Conservation (phyloP, 352 stramenopile species). For the Globisporangium parvum region DNA sequence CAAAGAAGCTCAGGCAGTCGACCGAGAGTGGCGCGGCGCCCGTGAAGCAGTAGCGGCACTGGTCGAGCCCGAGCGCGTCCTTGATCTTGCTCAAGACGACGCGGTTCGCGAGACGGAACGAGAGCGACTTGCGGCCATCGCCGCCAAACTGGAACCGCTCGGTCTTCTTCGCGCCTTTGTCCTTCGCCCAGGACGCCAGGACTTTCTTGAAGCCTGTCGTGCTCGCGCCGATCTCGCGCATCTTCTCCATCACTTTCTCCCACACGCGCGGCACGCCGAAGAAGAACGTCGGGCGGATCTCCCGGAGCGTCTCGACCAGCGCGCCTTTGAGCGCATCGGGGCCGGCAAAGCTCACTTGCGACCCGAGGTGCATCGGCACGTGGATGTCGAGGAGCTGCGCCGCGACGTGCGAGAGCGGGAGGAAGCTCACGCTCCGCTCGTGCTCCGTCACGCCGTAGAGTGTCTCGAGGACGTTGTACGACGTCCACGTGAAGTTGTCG, state of each 20-base stretch:
- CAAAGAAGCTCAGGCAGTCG: conserved; percentile 83
- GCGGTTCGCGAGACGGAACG: conserved; percentile 78
- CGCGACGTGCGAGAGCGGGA: conserved; percentile 80
- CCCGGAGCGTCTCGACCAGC: conserved; percentile 56
- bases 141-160: conserved; percentile 64
- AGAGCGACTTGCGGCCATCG: conserved; percentile 40
- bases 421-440: conserved; percentile 69
- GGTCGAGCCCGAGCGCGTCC: conserved; percentile 69
- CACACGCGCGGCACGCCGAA: conserved; percentile 83
- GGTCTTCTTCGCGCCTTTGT: conserved; percentile 45
- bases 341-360: conserved; percentile 66
- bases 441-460: conserved; percentile 39
- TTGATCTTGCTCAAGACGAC: conserved; percentile 83
- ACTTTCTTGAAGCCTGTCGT: conserved; percentile 83
- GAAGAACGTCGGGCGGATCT: conserved; percentile 68
- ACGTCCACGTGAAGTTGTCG: conserved; percentile 72
- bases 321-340: conserved; percentile 67
- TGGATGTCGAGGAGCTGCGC: conserved; percentile 80
- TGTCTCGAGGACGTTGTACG: conserved; percentile 42
- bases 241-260: conserved; percentile 85
- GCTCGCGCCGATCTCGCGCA: conserved; percentile 44
- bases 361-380: conserved; percentile 51
- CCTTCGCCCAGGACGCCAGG: conserved; percentile 81
- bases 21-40: conserved; percentile 63
- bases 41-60: conserved; percentile 79